A percentile compares a stretch with the other conserved stretches of the same genome.
phyloP scores from a whole-genome alignment of 768 basidiomycete species.

The Pilatotrama ljubarskyi region DNA sequence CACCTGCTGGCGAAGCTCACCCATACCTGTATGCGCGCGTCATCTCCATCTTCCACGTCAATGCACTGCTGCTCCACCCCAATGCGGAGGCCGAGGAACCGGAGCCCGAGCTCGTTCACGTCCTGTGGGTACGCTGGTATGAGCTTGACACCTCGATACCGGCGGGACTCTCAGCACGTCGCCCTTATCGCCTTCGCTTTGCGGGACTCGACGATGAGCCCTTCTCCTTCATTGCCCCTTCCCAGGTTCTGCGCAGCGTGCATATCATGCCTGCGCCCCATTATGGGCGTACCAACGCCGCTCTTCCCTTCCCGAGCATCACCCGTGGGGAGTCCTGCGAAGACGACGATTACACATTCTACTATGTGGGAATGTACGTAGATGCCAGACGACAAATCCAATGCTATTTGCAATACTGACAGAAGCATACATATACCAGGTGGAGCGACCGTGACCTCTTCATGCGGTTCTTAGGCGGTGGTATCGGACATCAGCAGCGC shows the following conservation, averaged over 20 bases:
- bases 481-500: constrained; percentile 23
- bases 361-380: constrained; percentile 30
- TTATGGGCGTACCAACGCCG: constrained; percentile 20
- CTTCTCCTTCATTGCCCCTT: constrained; percentile 49
- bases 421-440: constrained; percentile 3
- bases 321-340: constrained; percentile 1
- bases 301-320: constrained; percentile 5
- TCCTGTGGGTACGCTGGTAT: constrained; percentile 44
- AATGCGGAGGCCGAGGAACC: background rate
- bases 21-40: constrained; percentile 33
- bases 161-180: constrained; percentile 27
- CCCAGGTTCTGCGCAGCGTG: constrained; percentile 35
- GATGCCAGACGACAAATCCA: background rate
- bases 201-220: constrained; percentile 16
- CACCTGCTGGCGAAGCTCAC: constrained; percentile 8
- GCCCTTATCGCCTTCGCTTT: constrained; percentile 42
- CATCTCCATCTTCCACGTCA: constrained; percentile 31
- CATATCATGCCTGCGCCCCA: constrained; percentile 46
- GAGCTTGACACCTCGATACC: constrained; percentile 28
- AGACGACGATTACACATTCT: constrained; percentile 19
- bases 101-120: constrained; percentile 25
- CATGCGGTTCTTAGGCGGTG: constrained; percentile 25
- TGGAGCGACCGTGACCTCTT: constrained; percentile 29
- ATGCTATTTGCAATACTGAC: background rate
- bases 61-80: constrained; percentile 15